Evolutionary conservation across 352 stramenopile genomes (phyloP).

Genomic region (Bremia lactucae): DNA sequence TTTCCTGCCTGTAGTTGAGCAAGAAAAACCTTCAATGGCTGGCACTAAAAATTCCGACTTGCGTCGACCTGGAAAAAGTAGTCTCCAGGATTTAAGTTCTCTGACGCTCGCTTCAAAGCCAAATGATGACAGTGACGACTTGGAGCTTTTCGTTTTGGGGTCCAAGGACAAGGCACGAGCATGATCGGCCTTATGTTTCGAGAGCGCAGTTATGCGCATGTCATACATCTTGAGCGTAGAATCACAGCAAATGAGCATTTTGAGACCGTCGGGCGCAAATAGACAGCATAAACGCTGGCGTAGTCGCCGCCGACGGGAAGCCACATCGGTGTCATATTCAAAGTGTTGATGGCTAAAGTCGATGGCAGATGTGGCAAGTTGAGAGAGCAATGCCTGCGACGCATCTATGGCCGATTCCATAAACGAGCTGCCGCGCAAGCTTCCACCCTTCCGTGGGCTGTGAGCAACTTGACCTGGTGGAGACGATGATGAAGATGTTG

Average conservation of each 20-base stretch:
- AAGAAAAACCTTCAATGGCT: conserved; percentile 4
- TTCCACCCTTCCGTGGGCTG: conserved; percentile 12
- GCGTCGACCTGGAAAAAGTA: conserved; percentile 20
- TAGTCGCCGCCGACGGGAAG: conserved; percentile 34
- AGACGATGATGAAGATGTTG: conserved; percentile 27
- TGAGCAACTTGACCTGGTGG: conserved; percentile 12
- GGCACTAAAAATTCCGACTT: conserved; percentile 19
- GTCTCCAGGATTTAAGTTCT: conserved; percentile 56
- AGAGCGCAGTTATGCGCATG: conserved; percentile 30
- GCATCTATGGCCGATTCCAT: conserved; percentile 55
- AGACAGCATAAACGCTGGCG: conserved; percentile 51
- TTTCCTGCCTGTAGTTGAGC: conserved; percentile 5
- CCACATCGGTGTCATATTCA: conserved; percentile 40
- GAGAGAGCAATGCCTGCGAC: conserved; percentile 55
- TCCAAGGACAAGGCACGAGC: conserved; percentile 19
- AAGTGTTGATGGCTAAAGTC: conserved; percentile 47
- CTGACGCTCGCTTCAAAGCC: conserved; percentile 54
- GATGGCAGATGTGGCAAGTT: conserved; percentile 55
- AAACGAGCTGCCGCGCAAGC: conserved; percentile 28
- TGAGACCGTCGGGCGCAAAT: conserved; percentile 52
- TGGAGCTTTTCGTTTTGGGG: conserved; percentile 28
- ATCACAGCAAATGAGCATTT: conserved; percentile 58
- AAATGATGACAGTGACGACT: conserved; percentile 45
- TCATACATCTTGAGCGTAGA: conserved; percentile 55
- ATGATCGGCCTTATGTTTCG: conserved; percentile 22